Evolutionary conservation across 2,329 filamentous ascomycete species (phyloP).

Genomic region (Leptographium wingfieldii): DNA sequence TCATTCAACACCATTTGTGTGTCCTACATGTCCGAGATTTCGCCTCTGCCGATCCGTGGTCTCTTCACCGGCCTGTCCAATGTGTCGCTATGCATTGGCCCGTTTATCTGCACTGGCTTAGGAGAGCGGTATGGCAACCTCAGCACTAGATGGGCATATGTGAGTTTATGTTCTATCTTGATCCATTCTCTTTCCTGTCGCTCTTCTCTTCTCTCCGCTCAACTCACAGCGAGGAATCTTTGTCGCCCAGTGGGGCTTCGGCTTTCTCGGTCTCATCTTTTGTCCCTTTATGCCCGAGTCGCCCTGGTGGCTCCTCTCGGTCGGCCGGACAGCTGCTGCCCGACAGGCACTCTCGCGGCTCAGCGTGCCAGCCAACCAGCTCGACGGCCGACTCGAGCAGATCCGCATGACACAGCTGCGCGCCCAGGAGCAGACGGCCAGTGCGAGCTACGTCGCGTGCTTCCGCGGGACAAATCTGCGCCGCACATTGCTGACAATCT

Average conservation of each 20-base stretch:
- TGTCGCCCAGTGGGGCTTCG: conserved; percentile 16
- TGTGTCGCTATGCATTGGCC: conserved; percentile 12
- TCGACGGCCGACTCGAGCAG: conserved; percentile 18
- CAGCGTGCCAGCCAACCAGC: conserved; percentile 14
- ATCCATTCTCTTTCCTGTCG: background rate
- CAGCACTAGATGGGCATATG: conserved; percentile 10
- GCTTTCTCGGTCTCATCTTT: conserved; percentile 8
- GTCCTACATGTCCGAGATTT: conserved; percentile 10
- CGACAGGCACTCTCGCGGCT: conserved; percentile 26
- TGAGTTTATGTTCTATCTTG: background rate
- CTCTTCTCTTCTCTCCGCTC: background rate
- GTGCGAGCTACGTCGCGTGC: conserved; percentile 37
- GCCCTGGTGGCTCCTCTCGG: conserved; percentile 20
- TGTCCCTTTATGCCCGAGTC: conserved; percentile 13
- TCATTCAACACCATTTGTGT: conserved; percentile 8
- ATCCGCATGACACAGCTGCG: conserved; percentile 26
- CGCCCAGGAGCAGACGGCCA: conserved; percentile 36
- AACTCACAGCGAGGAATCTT: conserved; percentile 12
- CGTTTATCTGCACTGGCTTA: conserved; percentile 14
- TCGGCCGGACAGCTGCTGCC: conserved; percentile 26
- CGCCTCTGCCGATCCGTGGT: conserved; percentile 14
- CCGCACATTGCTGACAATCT: conserved; percentile 38
- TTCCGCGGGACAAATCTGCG: conserved; percentile 35
- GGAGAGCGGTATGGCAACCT: conserved; percentile 11
- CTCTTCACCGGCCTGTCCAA: conserved; percentile 13